Base-by-base conservation (phyloP, 495 filamentous ascomycete genomes). In the Aspergillus taichungensis region DNA sequence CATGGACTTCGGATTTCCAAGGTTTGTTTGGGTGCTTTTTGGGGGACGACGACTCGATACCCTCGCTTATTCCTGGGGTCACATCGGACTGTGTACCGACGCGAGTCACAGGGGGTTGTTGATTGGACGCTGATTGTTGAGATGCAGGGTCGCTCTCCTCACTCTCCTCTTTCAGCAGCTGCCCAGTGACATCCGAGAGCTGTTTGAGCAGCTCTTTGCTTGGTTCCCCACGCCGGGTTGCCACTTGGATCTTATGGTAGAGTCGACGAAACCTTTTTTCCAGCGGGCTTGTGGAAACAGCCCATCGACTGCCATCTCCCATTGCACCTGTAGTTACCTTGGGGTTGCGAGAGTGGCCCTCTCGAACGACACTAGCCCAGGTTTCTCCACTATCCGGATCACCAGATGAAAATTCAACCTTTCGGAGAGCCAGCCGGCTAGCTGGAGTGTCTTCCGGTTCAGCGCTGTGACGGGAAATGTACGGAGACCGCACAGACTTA, bases 221-320 rank as follows among this genome's bases (percentile, higher is more conserved):
- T 6, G 57, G 43, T 8, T 59, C 51, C 3, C 57, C 49, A 1
- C 47, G 53, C 27, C 46, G 46, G 30, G 38, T 50, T 6, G 57
- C 54, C 10, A 57, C 47, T 42, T 59, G 53, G 12, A 63, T 61
- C n/a, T 49, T 49, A 12, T 45, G 49, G 37, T 61, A 59, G 8
- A 63, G 12, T 30, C 42, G 43, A 7, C 45, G 51, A 28, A 63
- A 39, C 12, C 54, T 46, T 11, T 48, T 24, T 8, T 52, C 46
- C 24, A 43, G 32, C 28, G 30, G 13, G 34, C 30, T 54, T 13
- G 34, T 51, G 18, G 47, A 43, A 32, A 50, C 38, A 37, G 31
- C 32, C 48, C 45, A 43, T 31, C 8, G 28, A 34, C 38, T 34
- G 28, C 14, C 14, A 13, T 27, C 18, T 11, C 37, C 14, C 18